phyloP scores from a whole-genome alignment of 768 basidiomycete genomes.

The Leccinellum luteum region DNA sequence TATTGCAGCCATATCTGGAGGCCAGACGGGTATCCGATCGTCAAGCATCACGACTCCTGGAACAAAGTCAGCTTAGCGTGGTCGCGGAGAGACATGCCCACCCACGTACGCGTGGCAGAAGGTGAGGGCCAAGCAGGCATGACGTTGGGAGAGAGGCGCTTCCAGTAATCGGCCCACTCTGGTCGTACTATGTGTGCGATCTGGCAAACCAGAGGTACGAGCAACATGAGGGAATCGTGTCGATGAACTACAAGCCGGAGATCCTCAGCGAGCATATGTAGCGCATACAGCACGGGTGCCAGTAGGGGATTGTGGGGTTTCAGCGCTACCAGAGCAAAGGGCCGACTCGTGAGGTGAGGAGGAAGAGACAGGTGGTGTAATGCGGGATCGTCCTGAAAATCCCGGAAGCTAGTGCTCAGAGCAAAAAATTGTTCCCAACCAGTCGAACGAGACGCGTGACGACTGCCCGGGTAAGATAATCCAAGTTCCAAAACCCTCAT shows the following conservation, averaged over 20 bases:
- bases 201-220: slow-evolving; percentile 63
- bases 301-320: slow-evolving; percentile 43
- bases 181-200: slow-evolving; percentile 63
- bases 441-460: slow-evolving; percentile 15
- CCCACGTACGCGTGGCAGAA: slow-evolving; percentile 28
- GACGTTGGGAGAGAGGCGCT: slow-evolving; percentile 67
- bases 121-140: slow-evolving; percentile 59
- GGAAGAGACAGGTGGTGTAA: slow-evolving; percentile 45
- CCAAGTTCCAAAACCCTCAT: slow-evolving; percentile 43
- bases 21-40: slow-evolving; percentile 72
- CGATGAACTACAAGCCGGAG: slow-evolving; percentile 56
- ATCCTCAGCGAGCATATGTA: slow-evolving; percentile 80
- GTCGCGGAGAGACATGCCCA: not conserved
- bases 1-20: slow-evolving; percentile 71
- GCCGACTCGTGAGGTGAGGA: slow-evolving; percentile 24
- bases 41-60: slow-evolving; percentile 50
- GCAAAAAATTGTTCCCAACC: slow-evolving; percentile 51
- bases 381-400: slow-evolving; percentile 60
- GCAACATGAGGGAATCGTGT: slow-evolving; percentile 51
- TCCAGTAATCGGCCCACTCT: slow-evolving; percentile 95
- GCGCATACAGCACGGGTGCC: slow-evolving; percentile 61
- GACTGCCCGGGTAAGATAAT: slow-evolving; percentile 25
- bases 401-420: slow-evolving; percentile 39
- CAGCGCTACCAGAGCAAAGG: slow-evolving; percentile 22
- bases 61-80: slow-evolving; percentile 11